Evolutionary conservation across 345 rosid species (phyloP), one percentile per base, ranked within the genome.

Genomic region (Limnanthes douglasii): DNA sequence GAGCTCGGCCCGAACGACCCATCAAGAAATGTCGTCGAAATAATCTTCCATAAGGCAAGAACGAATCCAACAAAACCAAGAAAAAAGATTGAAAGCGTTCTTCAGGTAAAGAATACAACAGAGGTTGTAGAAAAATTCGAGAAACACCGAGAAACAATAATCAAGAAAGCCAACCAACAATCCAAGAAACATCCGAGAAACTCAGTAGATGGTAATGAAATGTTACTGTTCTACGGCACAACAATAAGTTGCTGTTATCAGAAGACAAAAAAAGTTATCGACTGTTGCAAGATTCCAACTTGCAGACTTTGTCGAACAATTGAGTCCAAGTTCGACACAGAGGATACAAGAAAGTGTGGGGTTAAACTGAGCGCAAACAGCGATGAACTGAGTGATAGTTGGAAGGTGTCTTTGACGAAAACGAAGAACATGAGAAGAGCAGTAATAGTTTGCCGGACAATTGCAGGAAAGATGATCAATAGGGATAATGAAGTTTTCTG

Each of bases 201-300:
- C 58, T 22, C 30, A 4, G 74, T 64, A 0, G 86, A 69, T 40
- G 76, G 79, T 6, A 66, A 72, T 3, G 75, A 71, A 56, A 44
- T 65, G 27, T 35, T 62, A 32, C 45, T 39, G 17, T 76, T 76
- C 60, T 66, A 52, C 2, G 59, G 86, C 41, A 64, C 70, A 1
- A 53, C 65, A 12, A 54, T 66, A 43, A 53, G 66, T 14, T 71
- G 76, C 20, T 29, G 59, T 44, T 18, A 43, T 5, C 50, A 56
- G 46, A 22, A 41, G 5, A 48, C 37, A 27, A 51, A 50, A 18
- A 45, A 13, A n/a, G 59, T 53, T 33, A 33, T 58, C 5, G 56
- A 57, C 48, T 51, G 44, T 6, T 60, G 73, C 19, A 46, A 46
- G 17, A 60, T 68, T 46, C 65, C 56, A 1, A 28, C 54, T 30